Conservation (phyloP, 805 yeast species). For the Saccharomycopsis sp. region DNA sequence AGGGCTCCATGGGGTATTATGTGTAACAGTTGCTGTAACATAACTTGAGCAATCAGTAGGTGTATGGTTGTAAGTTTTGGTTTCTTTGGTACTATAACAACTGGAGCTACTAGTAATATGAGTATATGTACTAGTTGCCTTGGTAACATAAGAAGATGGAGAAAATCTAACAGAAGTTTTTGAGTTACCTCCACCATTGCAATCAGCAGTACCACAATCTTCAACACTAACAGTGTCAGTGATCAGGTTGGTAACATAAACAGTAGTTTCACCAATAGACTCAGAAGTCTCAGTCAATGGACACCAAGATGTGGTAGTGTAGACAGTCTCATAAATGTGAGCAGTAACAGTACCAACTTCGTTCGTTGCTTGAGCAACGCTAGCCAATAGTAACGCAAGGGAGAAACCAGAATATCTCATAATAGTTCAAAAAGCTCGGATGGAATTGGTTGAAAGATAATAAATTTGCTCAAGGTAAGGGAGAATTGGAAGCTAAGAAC, state of each 20-base stretch:
- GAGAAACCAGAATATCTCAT: neutral
- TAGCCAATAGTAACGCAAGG: neutral
- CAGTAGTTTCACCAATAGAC: neutral
- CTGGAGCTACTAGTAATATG: neutral
- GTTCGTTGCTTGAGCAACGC: neutral
- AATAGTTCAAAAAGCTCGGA: neutral
- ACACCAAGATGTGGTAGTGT: neutral
- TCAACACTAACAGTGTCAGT: slow-evolving; percentile 5
- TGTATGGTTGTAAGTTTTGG: neutral
- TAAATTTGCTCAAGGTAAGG: neutral
- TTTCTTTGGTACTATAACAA: neutral
- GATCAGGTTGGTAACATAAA: neutral
- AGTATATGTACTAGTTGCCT: neutral
- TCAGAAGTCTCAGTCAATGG: slow-evolving; percentile 2
- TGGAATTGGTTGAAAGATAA: neutral
- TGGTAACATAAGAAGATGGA: neutral
- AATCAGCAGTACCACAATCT: slow-evolving; percentile 4
- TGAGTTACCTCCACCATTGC: no score
- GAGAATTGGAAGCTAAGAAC: neutral
- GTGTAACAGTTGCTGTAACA: neutral
- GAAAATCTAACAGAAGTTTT: neutral
- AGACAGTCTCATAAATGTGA: neutral
- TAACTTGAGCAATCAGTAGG: neutral
- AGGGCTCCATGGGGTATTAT: neutral
- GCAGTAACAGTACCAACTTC: neutral